Base-by-base conservation (phyloP, 163 green algal genomes). In the Scenedesmus sp. region DNA sequence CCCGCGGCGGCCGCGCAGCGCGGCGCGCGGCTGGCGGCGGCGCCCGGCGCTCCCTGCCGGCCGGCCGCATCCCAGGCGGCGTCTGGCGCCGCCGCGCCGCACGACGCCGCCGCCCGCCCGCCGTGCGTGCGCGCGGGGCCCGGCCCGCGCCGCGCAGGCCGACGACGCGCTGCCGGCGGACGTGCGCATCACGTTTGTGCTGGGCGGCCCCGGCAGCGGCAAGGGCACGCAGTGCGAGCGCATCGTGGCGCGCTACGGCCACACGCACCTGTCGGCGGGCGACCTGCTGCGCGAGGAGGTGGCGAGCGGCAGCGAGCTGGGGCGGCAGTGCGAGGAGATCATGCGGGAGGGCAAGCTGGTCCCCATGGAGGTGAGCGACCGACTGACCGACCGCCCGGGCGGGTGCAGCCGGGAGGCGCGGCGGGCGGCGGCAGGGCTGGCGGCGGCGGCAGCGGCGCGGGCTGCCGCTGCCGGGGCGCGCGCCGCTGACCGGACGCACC, bases 141-240 rank as follows among this genome's bases (percentile, higher is more conserved):
- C n/a, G n/a, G n/a, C n/a, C n/a, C n/a, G n/a, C n/a, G n/a, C n/a
- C n/a, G n/a, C n/a, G n/a, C n/a, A n/a, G n/a, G n/a, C n/a, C n/a
- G n/a, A n/a, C 26, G 53, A 28, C 53, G 26, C 26, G 10, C 11
- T 17, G 26, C 53, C 15, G n/a, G 53, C 53, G 11, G 53, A 62
- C 53, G 14, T 14, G 11, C 11, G n/a, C 53, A 69, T 81, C 28
- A 22, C 75, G 1, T 93, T 93, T 75, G 87, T 93, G 63, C 85
- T 93, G 44, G 89, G 87, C 6, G 89, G 89, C 5, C 89, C 89
- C 50, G 89, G 89, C 80, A 86, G 78, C 34, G 90, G 91, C 84
- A 96, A 96, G 77, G 91, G 91, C 82, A 96, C 92, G n/a, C 92
- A 96, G 77, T 94, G 90, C 63, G 85, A 87, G 34, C 56, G 80